These are phyloP conservation scores for Exserohilum turcica DNA, from an alignment of 2,329 filamentous ascomycete genomes.

Conservation along the genomic window DNA sequence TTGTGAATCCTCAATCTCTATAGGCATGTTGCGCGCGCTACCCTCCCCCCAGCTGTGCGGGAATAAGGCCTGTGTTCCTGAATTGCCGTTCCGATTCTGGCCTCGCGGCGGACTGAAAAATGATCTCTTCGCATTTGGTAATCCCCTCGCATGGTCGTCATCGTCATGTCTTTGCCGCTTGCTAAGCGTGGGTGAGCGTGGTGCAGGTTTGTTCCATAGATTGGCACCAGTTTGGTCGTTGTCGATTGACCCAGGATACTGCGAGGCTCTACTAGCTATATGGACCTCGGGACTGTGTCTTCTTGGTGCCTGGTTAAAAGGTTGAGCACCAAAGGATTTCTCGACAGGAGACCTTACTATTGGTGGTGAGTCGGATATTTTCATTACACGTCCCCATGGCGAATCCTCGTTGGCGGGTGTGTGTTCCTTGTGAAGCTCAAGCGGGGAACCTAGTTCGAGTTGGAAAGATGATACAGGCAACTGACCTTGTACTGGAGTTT, in stretches of 20 bases:
- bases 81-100: background rate
- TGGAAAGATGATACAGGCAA: background rate
- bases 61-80: background rate
- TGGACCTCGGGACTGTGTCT: slow-evolving; percentile 15
- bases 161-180: slow-evolving; percentile 9
- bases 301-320: background rate
- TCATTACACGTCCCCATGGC: background rate
- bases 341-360: background rate
- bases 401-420: background rate
- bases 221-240: background rate
- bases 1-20: slow-evolving; percentile 37
- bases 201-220: background rate
- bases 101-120: background rate
- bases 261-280: slow-evolving; percentile 4
- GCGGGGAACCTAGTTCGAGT: slow-evolving; percentile 19
- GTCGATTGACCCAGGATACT: background rate
- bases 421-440: background rate
- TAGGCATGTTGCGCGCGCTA: slow-evolving; percentile 23
- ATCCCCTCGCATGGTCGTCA: background rate
- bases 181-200: slow-evolving; percentile 3
- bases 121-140: slow-evolving; percentile 5
- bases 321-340: background rate
- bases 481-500: background rate
- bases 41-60: slow-evolving; percentile 12
- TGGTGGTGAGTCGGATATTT: slow-evolving; percentile 5